phyloP scores from a whole-genome alignment of 257 asterid genomes.

The Primulina huaijiensis region DNA sequence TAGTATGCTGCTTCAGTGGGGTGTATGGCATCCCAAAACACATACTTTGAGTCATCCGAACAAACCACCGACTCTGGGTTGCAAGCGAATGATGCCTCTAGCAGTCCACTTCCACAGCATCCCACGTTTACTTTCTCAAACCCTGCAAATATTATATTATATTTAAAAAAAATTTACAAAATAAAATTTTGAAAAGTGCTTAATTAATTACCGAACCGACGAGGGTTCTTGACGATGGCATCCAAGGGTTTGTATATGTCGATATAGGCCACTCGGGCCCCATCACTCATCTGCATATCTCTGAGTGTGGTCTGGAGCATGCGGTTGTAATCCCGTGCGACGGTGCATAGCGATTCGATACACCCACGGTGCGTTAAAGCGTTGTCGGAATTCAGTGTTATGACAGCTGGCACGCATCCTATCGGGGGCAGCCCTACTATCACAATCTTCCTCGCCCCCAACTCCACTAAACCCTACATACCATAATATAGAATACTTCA shows the following conservation, averaged over 20 bases:
- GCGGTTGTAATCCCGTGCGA: slow-evolving; percentile 53
- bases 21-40: slow-evolving; percentile 70
- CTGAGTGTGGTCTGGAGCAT: slow-evolving; percentile 34
- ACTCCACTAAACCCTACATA: slow-evolving; percentile 42
- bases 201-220: slow-evolving; percentile 40
- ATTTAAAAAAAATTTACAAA: too few relatives aligned
- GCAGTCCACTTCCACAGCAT: slow-evolving; percentile 63
- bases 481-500: too few relatives aligned
- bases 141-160: slow-evolving; percentile 30
- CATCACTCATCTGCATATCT: slow-evolving; percentile 17
- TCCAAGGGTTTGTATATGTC: slow-evolving; percentile 45
- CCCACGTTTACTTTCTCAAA: slow-evolving; percentile 44
- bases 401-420: slow-evolving; percentile 66
- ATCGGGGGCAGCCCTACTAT: slow-evolving; percentile 68
- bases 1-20: slow-evolving; percentile 56
- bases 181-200: too few relatives aligned
- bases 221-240: slow-evolving; percentile 48
- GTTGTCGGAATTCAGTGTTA: slow-evolving; percentile 37
- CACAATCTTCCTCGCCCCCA: slow-evolving; percentile 52
- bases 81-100: slow-evolving; percentile 47
- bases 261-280: slow-evolving; percentile 28
- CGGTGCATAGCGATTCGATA: slow-evolving; percentile 35
- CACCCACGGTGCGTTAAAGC: slow-evolving; percentile 42
- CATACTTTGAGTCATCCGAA: slow-evolving; percentile 42
- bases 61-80: slow-evolving; percentile 40